phyloP scores from a whole-genome alignment of 2,329 filamentous ascomycete species.

The Penicillium sp. region DNA sequence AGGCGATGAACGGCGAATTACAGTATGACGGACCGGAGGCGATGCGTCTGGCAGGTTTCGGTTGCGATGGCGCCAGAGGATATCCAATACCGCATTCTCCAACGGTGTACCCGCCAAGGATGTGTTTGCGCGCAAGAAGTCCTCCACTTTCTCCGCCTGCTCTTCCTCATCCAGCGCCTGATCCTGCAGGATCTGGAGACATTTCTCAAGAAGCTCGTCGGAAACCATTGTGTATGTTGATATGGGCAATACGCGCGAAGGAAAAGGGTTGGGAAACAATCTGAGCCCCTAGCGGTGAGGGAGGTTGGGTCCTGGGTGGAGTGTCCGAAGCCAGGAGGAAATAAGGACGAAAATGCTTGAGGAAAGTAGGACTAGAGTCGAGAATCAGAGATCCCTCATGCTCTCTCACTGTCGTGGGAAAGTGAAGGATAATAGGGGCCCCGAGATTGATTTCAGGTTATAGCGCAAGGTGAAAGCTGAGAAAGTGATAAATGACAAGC shows the following conservation, averaged over 20 bases:
- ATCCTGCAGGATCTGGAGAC: slow-evolving; percentile 83
- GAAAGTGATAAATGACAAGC: slow-evolving; percentile 17
- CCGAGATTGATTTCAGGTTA: background rate
- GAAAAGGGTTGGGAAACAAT: slow-evolving; percentile 5
- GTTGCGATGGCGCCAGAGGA: slow-evolving; percentile 66
- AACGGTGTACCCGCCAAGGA: slow-evolving; percentile 70
- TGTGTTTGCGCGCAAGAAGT: slow-evolving; percentile 76
- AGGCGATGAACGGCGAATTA: slow-evolving; percentile 85
- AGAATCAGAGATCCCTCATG: slow-evolving; percentile 19
- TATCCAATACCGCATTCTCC: slow-evolving; percentile 87
- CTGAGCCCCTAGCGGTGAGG: slow-evolving; percentile 3
- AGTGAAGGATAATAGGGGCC: background rate
- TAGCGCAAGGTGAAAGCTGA: background rate
- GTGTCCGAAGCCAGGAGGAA: background rate
- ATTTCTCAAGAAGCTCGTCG: slow-evolving; percentile 88
- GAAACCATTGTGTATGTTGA: slow-evolving; percentile 68
- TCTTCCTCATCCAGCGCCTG: slow-evolving; percentile 84
- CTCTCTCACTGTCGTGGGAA: slow-evolving; percentile 8
- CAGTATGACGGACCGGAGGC: slow-evolving; percentile 81
- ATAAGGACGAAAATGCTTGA: background rate
- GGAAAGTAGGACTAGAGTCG: background rate
- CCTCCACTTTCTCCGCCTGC: slow-evolving; percentile 87
- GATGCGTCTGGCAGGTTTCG: slow-evolving; percentile 59
- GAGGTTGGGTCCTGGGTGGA: background rate
- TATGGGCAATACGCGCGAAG: slow-evolving; percentile 8